A percentile compares a stretch with the other conserved stretches of the same genome.
Evolutionary conservation across 441 rosid species (phyloP).

Genomic region (Arabidopsis hybrid): DNA sequence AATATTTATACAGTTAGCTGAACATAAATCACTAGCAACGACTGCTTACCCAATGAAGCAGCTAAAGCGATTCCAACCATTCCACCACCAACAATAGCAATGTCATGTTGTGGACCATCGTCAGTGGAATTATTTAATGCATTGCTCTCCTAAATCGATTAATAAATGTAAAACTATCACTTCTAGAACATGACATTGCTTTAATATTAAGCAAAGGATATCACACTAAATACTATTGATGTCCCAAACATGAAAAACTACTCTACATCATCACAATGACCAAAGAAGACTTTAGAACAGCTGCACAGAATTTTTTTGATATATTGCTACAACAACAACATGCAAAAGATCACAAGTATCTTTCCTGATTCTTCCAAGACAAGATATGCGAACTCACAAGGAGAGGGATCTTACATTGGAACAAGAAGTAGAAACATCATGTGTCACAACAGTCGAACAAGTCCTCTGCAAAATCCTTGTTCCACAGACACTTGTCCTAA

Average conservation of each 20-base stretch:
- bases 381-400: constrained; percentile 9
- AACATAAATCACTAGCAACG: not conserved
- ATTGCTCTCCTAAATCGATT: constrained; percentile 46
- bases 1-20: not conserved
- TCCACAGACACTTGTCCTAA: constrained; percentile 44
- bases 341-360: constrained; percentile 4
- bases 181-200: too few relatives aligned
- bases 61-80: constrained; percentile 98
- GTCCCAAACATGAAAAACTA: not conserved
- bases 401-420: constrained; percentile 45
- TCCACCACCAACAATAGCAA: constrained; percentile 97
- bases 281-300: too few relatives aligned
- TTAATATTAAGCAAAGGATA: too few relatives aligned
- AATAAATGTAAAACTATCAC: constrained; percentile 9
- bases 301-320: too few relatives aligned
- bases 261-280: not conserved
- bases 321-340: not conserved
- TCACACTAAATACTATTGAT: too few relatives aligned
- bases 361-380: not conserved
- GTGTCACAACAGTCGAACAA: constrained; percentile 45
- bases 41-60: constrained; percentile 77
- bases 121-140: constrained; percentile 42
- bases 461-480: constrained; percentile 45
- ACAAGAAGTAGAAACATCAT: constrained; percentile 31
- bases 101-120: constrained; percentile 61